Percentiles rank a stretch among this genome's conserved stretches.
Conservation (phyloP, 495 filamentous ascomycete species). For the Rostrohypoxylon terebratum region DNA sequence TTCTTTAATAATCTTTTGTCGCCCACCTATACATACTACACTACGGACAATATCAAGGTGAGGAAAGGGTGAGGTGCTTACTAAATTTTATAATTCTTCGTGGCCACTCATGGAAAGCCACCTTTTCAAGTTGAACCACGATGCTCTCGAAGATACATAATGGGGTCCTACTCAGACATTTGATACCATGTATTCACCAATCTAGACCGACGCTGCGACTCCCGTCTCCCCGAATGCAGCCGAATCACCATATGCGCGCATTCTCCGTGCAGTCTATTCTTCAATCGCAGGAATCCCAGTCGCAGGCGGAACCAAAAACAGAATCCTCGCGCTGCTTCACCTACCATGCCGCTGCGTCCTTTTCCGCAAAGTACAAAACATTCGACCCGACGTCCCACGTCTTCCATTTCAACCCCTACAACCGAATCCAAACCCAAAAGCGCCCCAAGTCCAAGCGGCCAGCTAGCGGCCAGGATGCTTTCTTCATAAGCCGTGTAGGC, state of each 20-base stretch:
- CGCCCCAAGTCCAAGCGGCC: conserved; percentile 69
- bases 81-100: conserved; percentile 26
- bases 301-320: conserved; percentile 24
- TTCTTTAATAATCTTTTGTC: neutral
- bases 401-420: conserved; percentile 80
- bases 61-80: conserved; percentile 27
- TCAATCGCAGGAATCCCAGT: conserved; percentile 25
- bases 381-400: conserved; percentile 77
- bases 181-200: conserved; percentile 24
- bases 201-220: conserved; percentile 14
- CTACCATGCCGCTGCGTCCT: conserved; percentile 75
- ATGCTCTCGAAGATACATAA: conserved; percentile 46
- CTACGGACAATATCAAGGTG: conserved; percentile 6
- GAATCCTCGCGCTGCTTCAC: conserved; percentile 58
- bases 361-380: conserved; percentile 79
- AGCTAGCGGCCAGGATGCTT: conserved; percentile 92
- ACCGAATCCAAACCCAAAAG: conserved; percentile 64
- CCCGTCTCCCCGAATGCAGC: conserved; percentile 12
- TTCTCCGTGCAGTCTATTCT: conserved; percentile 42
- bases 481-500: conserved; percentile 83
- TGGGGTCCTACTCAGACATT: conserved; percentile 33
- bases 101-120: conserved; percentile 42
- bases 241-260: conserved; percentile 15
- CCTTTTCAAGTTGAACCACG: conserved; percentile 36
- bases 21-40: no score